A percentile compares a stretch with the other conserved stretches of the same genome.
Evolutionary conservation across 345 rosid species (phyloP).

Genomic region (Brassica juncea): DNA sequence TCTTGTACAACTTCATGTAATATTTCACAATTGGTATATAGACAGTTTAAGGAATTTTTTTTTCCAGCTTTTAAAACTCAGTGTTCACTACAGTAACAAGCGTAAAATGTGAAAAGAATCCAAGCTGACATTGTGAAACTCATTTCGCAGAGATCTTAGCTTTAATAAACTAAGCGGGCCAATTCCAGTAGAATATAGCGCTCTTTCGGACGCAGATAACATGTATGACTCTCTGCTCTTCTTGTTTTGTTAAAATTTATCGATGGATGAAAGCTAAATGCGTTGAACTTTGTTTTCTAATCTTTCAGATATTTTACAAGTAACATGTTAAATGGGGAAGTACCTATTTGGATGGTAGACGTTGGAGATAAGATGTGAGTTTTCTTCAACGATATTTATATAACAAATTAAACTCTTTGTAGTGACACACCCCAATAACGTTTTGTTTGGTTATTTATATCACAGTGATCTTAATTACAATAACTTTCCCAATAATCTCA

Average conservation of each 20-base stretch:
- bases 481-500: constrained; percentile 49
- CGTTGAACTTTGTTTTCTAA: constrained; percentile 22
- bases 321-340: constrained; percentile 52
- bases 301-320: constrained; percentile 39
- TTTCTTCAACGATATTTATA: not conserved
- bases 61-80: too few relatives aligned
- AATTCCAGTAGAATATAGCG: constrained; percentile 39
- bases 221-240: constrained; percentile 25
- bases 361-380: constrained; percentile 53
- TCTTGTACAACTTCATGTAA: too few relatives aligned
- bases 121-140: constrained; percentile 22
- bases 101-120: not conserved
- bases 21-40: too few relatives aligned
- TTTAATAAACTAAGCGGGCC: constrained; percentile 58
- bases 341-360: constrained; percentile 53
- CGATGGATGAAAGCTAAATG: not conserved
- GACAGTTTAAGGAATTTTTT: too few relatives aligned
- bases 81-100: not conserved
- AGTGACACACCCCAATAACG: not conserved
- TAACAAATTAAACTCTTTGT: not conserved
- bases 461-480: constrained; percentile 78
- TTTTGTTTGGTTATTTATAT: constrained; percentile 5
- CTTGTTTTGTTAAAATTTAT: constrained; percentile 1
- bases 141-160: constrained; percentile 56
- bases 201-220: constrained; percentile 14